These are phyloP conservation scores for Dactylella cylindrospora DNA, from an alignment of 2,329 filamentous ascomycete species.

Conservation along the genomic window DNA sequence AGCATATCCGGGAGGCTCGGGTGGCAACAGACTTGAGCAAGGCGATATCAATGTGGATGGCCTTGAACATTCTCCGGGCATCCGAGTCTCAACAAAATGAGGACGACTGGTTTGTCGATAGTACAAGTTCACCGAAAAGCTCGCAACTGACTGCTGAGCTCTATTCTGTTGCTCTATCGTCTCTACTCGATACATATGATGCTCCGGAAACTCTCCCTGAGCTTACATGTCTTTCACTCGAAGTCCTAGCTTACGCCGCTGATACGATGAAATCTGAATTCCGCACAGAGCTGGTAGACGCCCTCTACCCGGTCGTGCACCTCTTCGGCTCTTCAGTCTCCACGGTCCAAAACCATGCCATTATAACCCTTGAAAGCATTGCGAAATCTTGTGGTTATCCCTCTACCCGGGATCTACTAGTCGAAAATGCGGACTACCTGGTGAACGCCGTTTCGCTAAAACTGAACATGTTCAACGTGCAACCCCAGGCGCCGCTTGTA, in stretches of 20 bases:
- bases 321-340: slow-evolving; percentile 72
- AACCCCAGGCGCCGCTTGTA: slow-evolving; percentile 85
- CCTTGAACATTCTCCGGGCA: slow-evolving; percentile 47
- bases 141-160: slow-evolving; percentile 60
- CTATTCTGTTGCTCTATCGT: slow-evolving; percentile 67
- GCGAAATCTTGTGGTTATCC: slow-evolving; percentile 72
- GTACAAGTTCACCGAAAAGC: slow-evolving; percentile 42
- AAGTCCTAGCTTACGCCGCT: slow-evolving; percentile 76
- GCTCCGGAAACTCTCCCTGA: slow-evolving; percentile 58
- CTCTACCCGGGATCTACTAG: slow-evolving; percentile 74
- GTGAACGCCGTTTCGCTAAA: slow-evolving; percentile 88
- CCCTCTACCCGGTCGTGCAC: slow-evolving; percentile 88
- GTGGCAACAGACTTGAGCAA: slow-evolving; percentile 39
- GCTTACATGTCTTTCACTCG: slow-evolving; percentile 65
- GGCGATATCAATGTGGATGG: slow-evolving; percentile 48
- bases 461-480: slow-evolving; percentile 88
- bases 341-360: slow-evolving; percentile 74
- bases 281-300: slow-evolving; percentile 81
- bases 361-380: slow-evolving; percentile 79
- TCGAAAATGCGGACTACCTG: slow-evolving; percentile 94
- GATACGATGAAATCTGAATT: slow-evolving; percentile 68
- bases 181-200: slow-evolving; percentile 61
- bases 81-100: slow-evolving; percentile 52
- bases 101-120: slow-evolving; percentile 57
- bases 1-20: slow-evolving; percentile 46